Evolutionary conservation across 2,329 filamentous ascomycete species (phyloP), one percentile per base, ranked within the genome.

Genomic region (Fusarium torreyae): DNA sequence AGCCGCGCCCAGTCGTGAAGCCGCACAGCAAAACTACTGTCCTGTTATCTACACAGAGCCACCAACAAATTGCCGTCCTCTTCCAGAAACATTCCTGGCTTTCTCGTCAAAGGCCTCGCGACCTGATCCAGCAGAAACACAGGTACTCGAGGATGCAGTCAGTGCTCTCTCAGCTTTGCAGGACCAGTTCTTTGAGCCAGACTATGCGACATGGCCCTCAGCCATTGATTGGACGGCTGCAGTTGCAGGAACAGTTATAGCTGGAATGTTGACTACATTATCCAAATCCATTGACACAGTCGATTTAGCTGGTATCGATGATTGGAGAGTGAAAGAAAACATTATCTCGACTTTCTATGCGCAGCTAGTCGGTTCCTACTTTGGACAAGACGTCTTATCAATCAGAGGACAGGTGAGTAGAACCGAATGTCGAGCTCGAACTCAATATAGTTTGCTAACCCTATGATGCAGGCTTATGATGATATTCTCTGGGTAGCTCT

Each of bases 401-500:
- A 86, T 98, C 50, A 87, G 93, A 44, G 88, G 89, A 58, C 79
- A 89, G 76, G 82, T 83, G 65, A 40, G 65, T 14, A 34, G 2
- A 43, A 1, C 2, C 4, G 4, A 0, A 5, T 3, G 14, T 15
- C 6, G 4, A 8, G 7, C 11, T 7, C 18, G 7, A 9, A 6
- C 18, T 3, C 5, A 6, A 17, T 17, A n/a, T 5, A 3, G 11
- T 10, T 40, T 10, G 18, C 26, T 54, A 5, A 39, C 11, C 28
- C 31, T 40, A 11, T n/a, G 5, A 7, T 2, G 13, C 4, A 96
- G 83, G 95, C 95, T 0, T 97, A 91, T 77, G 95, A 98, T 76
- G 95, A 98, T 77, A 97, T 97, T 82, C 87, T 97, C 4, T 98
- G 95, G 95, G 94, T 98, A 2, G 94, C 97, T 4, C 85, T 98